These are phyloP conservation scores for Nadsonia fulvescens DNA, from an alignment of 805 yeast genomes.

Conservation along the genomic window DNA sequence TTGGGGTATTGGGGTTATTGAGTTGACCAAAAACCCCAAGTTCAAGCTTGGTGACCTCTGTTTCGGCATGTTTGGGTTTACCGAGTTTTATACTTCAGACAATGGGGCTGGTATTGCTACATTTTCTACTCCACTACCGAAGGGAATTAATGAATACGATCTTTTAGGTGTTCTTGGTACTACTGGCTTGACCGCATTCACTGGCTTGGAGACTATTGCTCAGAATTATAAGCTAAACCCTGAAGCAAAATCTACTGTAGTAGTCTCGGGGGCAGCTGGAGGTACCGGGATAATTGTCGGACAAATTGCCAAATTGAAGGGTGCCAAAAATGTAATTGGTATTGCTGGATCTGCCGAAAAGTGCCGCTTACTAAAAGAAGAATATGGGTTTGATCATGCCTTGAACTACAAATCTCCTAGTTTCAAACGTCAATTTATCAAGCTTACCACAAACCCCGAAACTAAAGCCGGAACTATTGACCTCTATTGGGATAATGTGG, in stretches of 20 bases:
- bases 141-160: slow-evolving; percentile 5
- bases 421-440: slow-evolving; percentile 15
- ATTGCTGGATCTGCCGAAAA: slow-evolving; percentile 67
- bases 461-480: slow-evolving; percentile 18
- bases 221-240: slow-evolving; percentile 45
- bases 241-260: slow-evolving; percentile 54
- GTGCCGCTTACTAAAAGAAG: slow-evolving; percentile 36
- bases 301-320: slow-evolving; percentile 43
- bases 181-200: slow-evolving; percentile 58
- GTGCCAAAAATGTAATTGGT: slow-evolving; percentile 76
- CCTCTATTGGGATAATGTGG: slow-evolving; percentile 21
- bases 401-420: slow-evolving; percentile 24
- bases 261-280: slow-evolving; percentile 91
- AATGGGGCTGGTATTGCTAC: slow-evolving; percentile 1
- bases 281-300: slow-evolving; percentile 67
- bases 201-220: slow-evolving; percentile 43
- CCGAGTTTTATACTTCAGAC: slow-evolving; percentile 5
- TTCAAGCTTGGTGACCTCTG: slow-evolving; percentile 3
- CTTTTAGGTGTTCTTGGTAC: slow-evolving; percentile 6
- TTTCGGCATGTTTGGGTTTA: slow-evolving; percentile 2
- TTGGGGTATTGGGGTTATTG: slow-evolving; percentile 7
- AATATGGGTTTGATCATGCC: slow-evolving; percentile 59
- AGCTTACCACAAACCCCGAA: no score
- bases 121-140: no score
- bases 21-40: slow-evolving; percentile 6